These are phyloP conservation scores for Akanthomyces dipterigenus DNA, from an alignment of 2,329 filamentous ascomycete species.

Conservation along the genomic window DNA sequence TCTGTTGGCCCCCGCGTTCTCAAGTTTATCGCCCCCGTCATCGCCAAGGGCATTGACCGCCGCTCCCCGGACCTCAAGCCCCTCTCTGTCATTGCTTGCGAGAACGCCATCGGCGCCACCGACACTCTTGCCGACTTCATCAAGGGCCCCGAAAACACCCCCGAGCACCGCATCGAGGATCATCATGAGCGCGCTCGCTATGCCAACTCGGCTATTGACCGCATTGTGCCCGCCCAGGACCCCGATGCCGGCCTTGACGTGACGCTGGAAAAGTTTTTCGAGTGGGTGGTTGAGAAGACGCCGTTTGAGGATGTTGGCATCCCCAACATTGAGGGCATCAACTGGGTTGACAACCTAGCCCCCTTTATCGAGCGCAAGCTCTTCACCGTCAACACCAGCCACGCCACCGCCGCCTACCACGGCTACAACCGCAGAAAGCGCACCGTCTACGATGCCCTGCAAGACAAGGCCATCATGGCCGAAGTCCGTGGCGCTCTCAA, in stretches of 20 bases:
- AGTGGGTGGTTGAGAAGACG: conserved; percentile 91
- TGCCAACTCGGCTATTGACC: conserved; percentile 97
- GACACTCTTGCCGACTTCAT: conserved; percentile 80
- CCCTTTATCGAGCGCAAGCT: conserved; percentile 99
- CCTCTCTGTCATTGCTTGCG: conserved; percentile 89
- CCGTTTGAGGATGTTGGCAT: conserved; percentile 64
- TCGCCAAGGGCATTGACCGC: conserved; percentile 89
- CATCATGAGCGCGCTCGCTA: conserved; percentile 75
- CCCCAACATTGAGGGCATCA: conserved; percentile 77
- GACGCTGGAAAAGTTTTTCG: conserved; percentile 96
- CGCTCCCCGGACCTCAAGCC: conserved; percentile 52
- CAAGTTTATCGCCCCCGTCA: conserved; percentile 91
- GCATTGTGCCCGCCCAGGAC: conserved; percentile 91
- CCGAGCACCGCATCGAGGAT: conserved; percentile 56
- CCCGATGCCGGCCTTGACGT: conserved; percentile 76
- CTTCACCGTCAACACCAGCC: conserved; percentile 97
- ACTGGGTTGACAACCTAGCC: conserved; percentile 85
- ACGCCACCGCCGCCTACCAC: conserved; percentile 94
- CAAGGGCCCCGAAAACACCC: conserved; percentile 66
- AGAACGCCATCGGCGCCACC: conserved; percentile 95
- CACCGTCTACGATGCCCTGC: conserved; percentile 83
- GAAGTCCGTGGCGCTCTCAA: conserved; percentile 73
- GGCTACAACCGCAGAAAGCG: conserved; percentile 80
- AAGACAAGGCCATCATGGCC: conserved; percentile 70
- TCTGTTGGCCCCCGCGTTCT: conserved; percentile 95